Evolutionary conservation across 1,284 basidiomycete genomes (phyloP), one percentile per base, ranked within the genome.

Genomic region (Rhodotorula sp.): DNA sequence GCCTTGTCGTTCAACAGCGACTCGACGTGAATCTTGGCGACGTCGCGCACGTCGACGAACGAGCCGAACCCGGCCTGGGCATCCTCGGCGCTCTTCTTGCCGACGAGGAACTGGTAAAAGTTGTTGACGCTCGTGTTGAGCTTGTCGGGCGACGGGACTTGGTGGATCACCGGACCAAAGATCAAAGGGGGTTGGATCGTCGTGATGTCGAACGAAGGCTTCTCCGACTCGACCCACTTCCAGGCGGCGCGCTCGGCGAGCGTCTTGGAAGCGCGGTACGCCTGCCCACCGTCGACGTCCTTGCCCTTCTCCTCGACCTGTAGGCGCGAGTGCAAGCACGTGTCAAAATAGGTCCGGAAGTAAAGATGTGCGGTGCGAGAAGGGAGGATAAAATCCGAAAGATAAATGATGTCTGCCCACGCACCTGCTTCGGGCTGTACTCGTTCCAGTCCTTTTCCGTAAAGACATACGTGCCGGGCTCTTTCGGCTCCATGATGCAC

Each of bases 11-110:
- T 74, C 1, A 77, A 57, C 31, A 83, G 79, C 14, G 80, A 75
- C 49, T 80, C 77, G 58, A 81, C 70, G 65, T 83, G 82, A 5
- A 79, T 76, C 16, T 76, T 65, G 1, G 82, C 82, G 21, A 83
- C 79, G 61, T 83, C 81, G 3, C 82, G 78, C 21, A 83, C 82
- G 65, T 83, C 82, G 59, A 83, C 81, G 46, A 77, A 77, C 63
- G 75, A 78, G 23, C 81, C 79, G 29, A 76, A 66, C 12, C 77
- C 73, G 0, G 54, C 64, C 10, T 65, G 63, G 2, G 75, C 75
- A 21, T 71, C 71, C 1, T 63, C 66, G 48, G 71, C 68, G 48
- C 66, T 70, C 61, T 72, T 69, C 14, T 67, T 68, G 43, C 75
- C 77, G 29, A 52, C 69, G 48, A 78, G 65, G 71, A 73, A 65